phyloP scores from a whole-genome alignment of 805 yeast genomes.

The Saturnispora galanensis region DNA sequence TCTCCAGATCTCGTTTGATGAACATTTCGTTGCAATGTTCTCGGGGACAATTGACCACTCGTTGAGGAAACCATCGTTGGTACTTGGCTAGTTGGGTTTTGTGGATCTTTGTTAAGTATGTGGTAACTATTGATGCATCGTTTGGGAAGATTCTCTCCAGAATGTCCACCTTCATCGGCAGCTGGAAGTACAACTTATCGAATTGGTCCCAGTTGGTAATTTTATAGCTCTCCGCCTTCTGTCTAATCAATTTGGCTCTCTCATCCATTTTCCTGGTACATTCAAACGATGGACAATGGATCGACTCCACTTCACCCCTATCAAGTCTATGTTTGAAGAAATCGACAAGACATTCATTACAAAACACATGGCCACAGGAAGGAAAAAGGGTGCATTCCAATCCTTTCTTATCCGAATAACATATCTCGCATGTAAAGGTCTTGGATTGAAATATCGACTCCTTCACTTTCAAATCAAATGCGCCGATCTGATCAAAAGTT shows the following conservation, averaged over 20 bases:
- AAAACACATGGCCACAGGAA: slow-evolving; percentile 41
- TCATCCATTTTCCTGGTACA: slow-evolving; percentile 27
- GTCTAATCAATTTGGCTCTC: slow-evolving; percentile 11
- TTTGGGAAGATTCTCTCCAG: slow-evolving; percentile 27
- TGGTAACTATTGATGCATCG: slow-evolving; percentile 12
- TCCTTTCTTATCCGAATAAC: slow-evolving; percentile 43
- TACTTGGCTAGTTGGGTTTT: slow-evolving; percentile 34
- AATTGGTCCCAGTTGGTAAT: slow-evolving; percentile 24
- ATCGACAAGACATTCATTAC: slow-evolving; percentile 35
- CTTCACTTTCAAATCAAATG: slow-evolving; percentile 14
- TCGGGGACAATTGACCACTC: slow-evolving; percentile 45
- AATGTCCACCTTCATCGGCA: slow-evolving; percentile 29
- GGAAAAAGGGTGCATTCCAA: slow-evolving; percentile 27
- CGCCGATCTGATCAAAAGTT: slow-evolving; percentile 11
- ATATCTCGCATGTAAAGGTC: slow-evolving; percentile 46
- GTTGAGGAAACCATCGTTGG: slow-evolving; percentile 35
- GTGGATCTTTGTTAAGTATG: slow-evolving; percentile 32
- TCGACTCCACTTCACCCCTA: slow-evolving; percentile 38
- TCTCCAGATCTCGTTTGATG: slow-evolving; percentile 37
- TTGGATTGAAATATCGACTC: slow-evolving; percentile 21
- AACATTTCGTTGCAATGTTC: slow-evolving; percentile 35
- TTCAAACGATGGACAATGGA: slow-evolving; percentile 51
- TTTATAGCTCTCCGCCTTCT: slow-evolving; percentile 6
- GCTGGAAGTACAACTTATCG: slow-evolving; percentile 31
- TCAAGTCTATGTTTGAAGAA: slow-evolving; percentile 34